phyloP scores from a whole-genome alignment of 2,329 filamentous ascomycete species.

The Botrytis cinerea region DNA sequence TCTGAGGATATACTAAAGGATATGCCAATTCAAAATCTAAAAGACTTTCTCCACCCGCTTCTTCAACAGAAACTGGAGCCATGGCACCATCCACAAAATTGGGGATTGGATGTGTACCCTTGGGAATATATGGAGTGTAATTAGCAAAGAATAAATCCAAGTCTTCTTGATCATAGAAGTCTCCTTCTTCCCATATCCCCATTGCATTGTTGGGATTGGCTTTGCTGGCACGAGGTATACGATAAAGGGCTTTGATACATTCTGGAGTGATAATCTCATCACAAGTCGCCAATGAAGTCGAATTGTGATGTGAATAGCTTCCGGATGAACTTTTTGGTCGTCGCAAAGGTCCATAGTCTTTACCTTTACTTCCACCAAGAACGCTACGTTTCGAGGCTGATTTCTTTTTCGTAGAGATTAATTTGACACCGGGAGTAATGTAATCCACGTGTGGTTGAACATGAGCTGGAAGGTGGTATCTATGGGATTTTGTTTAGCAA shows the following conservation, averaged over 20 bases:
- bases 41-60: slow-evolving; percentile 22
- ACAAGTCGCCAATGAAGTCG: slow-evolving; percentile 44
- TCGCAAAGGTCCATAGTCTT: slow-evolving; percentile 7
- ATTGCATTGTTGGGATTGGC: slow-evolving; percentile 48
- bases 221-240: slow-evolving; percentile 46
- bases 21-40: slow-evolving; percentile 50
- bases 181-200: slow-evolving; percentile 56
- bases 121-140: slow-evolving; percentile 44
- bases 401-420: slow-evolving; percentile 47
- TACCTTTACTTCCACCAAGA: neutral
- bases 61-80: slow-evolving; percentile 28
- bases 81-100: slow-evolving; percentile 41
- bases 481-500: slow-evolving; percentile 12
- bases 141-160: slow-evolving; percentile 51
- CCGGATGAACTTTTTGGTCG: neutral
- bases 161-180: slow-evolving; percentile 37
- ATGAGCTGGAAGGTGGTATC: slow-evolving; percentile 46
- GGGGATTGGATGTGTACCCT: slow-evolving; percentile 39
- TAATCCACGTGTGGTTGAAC: slow-evolving; percentile 46
- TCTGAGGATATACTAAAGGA: slow-evolving; percentile 52
- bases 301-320: slow-evolving; percentile 7
- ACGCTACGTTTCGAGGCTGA: slow-evolving; percentile 11
- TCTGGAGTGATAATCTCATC: slow-evolving; percentile 56
- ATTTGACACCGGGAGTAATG: slow-evolving; percentile 38
- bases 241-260: slow-evolving; percentile 57